Evolutionary conservation across 2,329 filamentous ascomycete genomes (phyloP).

Genomic region (Sclerotinia borealis): DNA sequence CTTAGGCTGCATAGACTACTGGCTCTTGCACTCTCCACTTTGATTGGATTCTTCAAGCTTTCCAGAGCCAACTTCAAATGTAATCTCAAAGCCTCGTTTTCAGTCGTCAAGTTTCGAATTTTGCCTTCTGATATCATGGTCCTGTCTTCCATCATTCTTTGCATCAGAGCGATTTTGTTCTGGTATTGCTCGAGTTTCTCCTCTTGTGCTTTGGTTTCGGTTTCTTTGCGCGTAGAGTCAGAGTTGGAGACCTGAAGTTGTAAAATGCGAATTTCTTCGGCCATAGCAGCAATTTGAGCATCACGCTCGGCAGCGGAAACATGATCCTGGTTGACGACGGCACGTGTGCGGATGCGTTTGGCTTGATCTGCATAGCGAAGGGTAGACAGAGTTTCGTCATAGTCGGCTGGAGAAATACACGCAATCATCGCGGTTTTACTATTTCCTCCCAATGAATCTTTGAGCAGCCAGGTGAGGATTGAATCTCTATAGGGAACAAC

Average conservation of each 20-base stretch:
- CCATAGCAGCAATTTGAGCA: slow-evolving; percentile 89
- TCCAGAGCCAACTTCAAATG: slow-evolving; percentile 83
- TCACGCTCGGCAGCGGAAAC: slow-evolving; percentile 89
- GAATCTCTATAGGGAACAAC: slow-evolving; percentile 93
- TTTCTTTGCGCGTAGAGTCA: slow-evolving; percentile 61
- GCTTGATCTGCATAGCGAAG: slow-evolving; percentile 96
- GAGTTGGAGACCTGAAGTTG: slow-evolving; percentile 61
- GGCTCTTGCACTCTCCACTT: slow-evolving; percentile 38
- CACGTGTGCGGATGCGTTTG: slow-evolving; percentile 91
- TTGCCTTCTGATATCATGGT: slow-evolving; percentile 87
- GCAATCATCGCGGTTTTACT: slow-evolving; percentile 99
- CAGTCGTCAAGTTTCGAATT: slow-evolving; percentile 79
- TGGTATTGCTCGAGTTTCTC: slow-evolving; percentile 93
- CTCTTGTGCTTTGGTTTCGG: slow-evolving; percentile 63
- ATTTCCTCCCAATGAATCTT: slow-evolving; percentile 93
- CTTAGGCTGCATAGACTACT: slow-evolving; percentile 20
- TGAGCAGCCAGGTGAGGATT: slow-evolving; percentile 76
- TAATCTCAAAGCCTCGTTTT: slow-evolving; percentile 83
- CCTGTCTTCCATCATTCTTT: slow-evolving; percentile 92
- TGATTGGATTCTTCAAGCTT: slow-evolving; percentile 85
- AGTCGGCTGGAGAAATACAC: slow-evolving; percentile 90
- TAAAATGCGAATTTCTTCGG: slow-evolving; percentile 81
- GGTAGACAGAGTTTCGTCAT: slow-evolving; percentile 94
- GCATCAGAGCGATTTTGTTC: slow-evolving; percentile 80
- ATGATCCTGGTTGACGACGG: slow-evolving; percentile 92